Percentiles rank a stretch among this genome's conserved stretches.
phyloP scores from a whole-genome alignment of 441 rosid species.

The Pelargonium citronellum region DNA sequence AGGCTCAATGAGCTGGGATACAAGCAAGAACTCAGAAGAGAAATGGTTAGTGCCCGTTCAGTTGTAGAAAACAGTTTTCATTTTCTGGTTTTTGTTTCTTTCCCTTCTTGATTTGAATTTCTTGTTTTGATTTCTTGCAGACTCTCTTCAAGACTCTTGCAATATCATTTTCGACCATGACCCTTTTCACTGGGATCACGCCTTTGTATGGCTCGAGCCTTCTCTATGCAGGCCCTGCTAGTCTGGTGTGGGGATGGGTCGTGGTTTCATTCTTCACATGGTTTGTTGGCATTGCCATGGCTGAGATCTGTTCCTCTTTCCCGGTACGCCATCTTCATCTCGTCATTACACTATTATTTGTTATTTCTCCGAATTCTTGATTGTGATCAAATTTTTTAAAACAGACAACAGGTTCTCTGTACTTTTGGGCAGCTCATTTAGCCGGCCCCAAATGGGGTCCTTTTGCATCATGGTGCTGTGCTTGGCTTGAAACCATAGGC shows the following conservation, averaged over 20 bases:
- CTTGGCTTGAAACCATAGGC: conserved; percentile 63
- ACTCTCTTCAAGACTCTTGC: conserved; percentile 57
- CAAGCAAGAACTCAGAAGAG: conserved; percentile 64
- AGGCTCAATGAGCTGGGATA: conserved; percentile 63
- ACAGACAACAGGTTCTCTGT: conserved; percentile 66
- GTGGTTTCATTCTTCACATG: conserved; percentile 59
- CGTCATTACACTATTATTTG: no score
- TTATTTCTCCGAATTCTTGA: no score
- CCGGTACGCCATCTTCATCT: conserved; percentile 29
- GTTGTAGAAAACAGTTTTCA: background rate
- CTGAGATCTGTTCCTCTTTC: conserved; percentile 62
- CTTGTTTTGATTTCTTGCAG: conserved; percentile 23
- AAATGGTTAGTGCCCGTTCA: conserved; percentile 34
- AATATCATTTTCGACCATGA: conserved; percentile 55
- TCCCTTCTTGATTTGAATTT: background rate
- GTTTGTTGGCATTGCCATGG: conserved; percentile 61
- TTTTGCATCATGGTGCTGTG: conserved; percentile 64
- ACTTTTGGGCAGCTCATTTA: conserved; percentile 67
- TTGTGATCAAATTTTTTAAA: background rate
- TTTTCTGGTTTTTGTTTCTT: background rate
- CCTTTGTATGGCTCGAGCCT: conserved; percentile 58
- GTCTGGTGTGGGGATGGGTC: conserved; percentile 59
- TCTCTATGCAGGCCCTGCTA: conserved; percentile 50
- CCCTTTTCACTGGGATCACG: conserved; percentile 49
- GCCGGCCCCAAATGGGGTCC: conserved; percentile 68